Base-by-base conservation (phyloP, 192 early-diverging fungal genomes). In the Ambispora gerdemannii region DNA sequence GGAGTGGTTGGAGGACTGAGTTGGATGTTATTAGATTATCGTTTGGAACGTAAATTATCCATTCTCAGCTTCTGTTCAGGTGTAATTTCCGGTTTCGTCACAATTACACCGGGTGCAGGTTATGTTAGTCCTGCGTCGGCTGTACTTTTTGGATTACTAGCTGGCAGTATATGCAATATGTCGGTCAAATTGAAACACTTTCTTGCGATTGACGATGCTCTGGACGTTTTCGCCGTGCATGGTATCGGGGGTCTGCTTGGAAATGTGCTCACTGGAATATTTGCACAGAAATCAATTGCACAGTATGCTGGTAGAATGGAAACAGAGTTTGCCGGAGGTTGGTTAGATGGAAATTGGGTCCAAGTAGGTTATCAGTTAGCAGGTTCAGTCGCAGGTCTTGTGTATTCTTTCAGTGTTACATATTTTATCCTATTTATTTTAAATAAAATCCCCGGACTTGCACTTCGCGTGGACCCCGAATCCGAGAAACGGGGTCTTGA, bases 1-100 rank as follows among this genome's bases (percentile, higher is more conserved):
- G 90, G 92, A 25, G 86, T 90, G 32, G 78, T 88, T 51, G 95
- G 88, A 36, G 92, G 88, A 10, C 74, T 97, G 4, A 80, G 90
- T 27, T 97, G 97, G 97, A 83, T 90, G 56, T 60, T 88, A 19
- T 75, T 89, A 22, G 93, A 95, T 74, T 93, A 89, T 75, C 84
- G 86, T 75, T 80, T 88, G 63, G 91, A 88, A 32, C 81, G 80
- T 59, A 93, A 93, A 78, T 84, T 95, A 22, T 96, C 95, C 13
- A 90, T 88, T 50, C 83, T 98, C 58, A 91, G 90, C 25, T 96
- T 93, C 80, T 98, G 96, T 80, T 95, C 93, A 13, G 96, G 96
- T 53, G 94, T 91, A 19, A 88, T 98, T 28, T 84, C 94, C 35
- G 96, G 92, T n/a, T 76, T 98, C 35, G 96, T 96, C 7, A 87